Evolutionary conservation across 495 filamentous ascomycete genomes (phyloP).

Genomic region (Aspergillus bertholletiae): DNA sequence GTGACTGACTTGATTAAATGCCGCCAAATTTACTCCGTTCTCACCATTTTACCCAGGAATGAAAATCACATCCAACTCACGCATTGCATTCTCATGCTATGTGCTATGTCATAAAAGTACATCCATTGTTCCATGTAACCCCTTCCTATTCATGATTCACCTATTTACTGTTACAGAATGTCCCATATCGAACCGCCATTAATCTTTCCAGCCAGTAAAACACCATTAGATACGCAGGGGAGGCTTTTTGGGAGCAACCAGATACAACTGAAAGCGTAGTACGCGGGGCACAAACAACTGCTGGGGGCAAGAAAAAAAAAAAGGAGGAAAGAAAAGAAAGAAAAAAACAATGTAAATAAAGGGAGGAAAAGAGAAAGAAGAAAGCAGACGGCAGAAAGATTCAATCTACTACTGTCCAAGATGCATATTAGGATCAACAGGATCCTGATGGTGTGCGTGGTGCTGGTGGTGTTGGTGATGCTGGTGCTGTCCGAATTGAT

Average conservation of each 20-base stretch:
- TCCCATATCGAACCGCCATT: not conserved
- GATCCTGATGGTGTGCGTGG: conserved; percentile 26
- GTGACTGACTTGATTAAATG: not conserved
- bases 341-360: conserved; percentile 1
- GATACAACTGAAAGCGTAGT: not conserved
- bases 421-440: conserved; percentile 37
- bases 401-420: conserved; percentile 32
- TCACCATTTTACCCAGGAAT: no score
- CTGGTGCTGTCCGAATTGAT: conserved; percentile 36
- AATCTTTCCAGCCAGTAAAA: not conserved
- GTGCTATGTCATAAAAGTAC: not conserved
- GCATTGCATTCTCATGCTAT: not conserved
- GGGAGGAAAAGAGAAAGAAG: not conserved
- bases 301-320: not conserved
- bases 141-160: not conserved
- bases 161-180: conserved; percentile 1
- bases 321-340: not conserved
- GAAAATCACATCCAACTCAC: not conserved
- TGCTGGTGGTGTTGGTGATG: conserved; percentile 28
- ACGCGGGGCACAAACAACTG: conserved; percentile 3
- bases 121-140: not conserved
- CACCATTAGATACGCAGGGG: conserved; percentile 6
- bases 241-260: not conserved
- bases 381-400: not conserved
- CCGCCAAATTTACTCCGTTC: no score